Evolutionary conservation across 306 rosid species (phyloP), one percentile per base, ranked within the genome.

Genomic region (Rosa rugosa): DNA sequence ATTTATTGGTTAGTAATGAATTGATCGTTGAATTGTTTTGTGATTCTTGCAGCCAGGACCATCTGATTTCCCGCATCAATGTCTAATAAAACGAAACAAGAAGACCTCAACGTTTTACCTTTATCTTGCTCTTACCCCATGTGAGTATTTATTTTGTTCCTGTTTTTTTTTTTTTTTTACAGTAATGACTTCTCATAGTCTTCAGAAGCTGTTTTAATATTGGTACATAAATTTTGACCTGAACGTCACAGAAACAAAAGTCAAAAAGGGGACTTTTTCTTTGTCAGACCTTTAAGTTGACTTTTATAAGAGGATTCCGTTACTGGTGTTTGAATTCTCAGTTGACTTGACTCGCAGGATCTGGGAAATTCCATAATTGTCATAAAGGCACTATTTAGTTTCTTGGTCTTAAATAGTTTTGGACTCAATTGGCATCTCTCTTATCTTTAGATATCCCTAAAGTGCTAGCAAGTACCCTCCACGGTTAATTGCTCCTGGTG

Each of bases 21-120:
- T 40, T 74, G 78, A 74, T 72, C 36, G 44, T 75, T 46, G 66
- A 57, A 72, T 71, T 77, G 49, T 79, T 74, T 81, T 86, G 54
- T 84, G 69, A 87, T 79, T 75, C 69, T 53, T 93, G 84, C 97
- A 96, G 99, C 92, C 99, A 38, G 99, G 99, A 50, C 96, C 98
- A 22, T 85, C 85, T 0, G 96, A 88, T n/a, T 31, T 27, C 34
- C 89, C 98, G 3, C 91, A 93, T 80, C 97, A 91, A 8, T 96
- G 99, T 83, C 87, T 96, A 66, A 93, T 96, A 68, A 91, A 87
- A 89, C 87, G 99, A 79, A 88, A 89, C 89, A 91, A 93, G 89
- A 96, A 88, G 90, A 91, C 93, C 74, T 88, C 97, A 18, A 93
- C 98, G 0, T 91, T 93, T 87, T 90, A 82, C 82, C 90, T 96